These are phyloP conservation scores for Penicillium psychrosexuale DNA, from an alignment of 2,329 filamentous ascomycete species.

Conservation along the genomic window DNA sequence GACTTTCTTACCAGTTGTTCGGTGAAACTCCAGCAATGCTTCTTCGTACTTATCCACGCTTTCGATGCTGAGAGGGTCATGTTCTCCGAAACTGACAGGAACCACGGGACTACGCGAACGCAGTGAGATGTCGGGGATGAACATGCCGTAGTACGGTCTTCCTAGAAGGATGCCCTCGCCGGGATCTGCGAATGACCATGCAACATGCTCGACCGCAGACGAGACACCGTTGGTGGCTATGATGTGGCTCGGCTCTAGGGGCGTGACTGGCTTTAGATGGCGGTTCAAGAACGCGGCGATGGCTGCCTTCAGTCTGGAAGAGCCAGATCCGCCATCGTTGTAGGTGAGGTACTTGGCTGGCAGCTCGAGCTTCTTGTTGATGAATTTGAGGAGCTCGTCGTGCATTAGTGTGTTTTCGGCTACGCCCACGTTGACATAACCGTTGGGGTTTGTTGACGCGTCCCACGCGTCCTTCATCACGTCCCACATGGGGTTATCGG, in stretches of 20 bases:
- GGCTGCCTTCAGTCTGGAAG: conserved; percentile 22
- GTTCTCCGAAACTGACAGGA: conserved; percentile 44
- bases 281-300: conserved; percentile 35
- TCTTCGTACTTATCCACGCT: conserved; percentile 48
- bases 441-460: conserved; percentile 34
- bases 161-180: conserved; percentile 39
- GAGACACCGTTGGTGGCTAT: conserved; percentile 38
- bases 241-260: conserved; percentile 29
- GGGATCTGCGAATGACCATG: conserved; percentile 32
- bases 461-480: conserved; percentile 48
- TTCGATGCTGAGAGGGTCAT: conserved; percentile 44
- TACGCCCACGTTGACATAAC: conserved; percentile 52
- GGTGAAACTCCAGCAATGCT: conserved; percentile 37
- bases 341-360: conserved; percentile 36
- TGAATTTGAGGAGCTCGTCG: conserved; percentile 42
- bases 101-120: conserved; percentile 46
- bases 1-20: conserved; percentile 41
- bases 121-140: conserved; percentile 46
- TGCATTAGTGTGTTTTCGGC: conserved; percentile 57
- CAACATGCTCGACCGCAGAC: conserved; percentile 35
- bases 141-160: conserved; percentile 47
- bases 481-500: conserved; percentile 39
- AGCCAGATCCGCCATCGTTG: conserved; percentile 36
- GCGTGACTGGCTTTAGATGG: conserved; percentile 28
- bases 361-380: conserved; percentile 39